Evolutionary conservation across 768 basidiomycete species (phyloP).

Genomic region (Suillus discolor): DNA sequence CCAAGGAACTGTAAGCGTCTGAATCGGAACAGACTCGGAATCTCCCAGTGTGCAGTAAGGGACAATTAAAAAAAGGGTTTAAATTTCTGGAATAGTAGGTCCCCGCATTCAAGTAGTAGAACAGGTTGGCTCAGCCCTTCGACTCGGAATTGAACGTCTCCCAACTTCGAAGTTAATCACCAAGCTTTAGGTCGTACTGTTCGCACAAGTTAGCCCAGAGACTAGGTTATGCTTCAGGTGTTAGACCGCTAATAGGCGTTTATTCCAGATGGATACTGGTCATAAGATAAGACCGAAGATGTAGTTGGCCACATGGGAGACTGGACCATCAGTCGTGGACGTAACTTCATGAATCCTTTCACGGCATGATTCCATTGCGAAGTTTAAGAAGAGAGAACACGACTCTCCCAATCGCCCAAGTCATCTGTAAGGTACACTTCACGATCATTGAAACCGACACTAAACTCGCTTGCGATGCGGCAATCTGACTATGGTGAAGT

Average conservation of each 20-base stretch:
- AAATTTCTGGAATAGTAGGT: background rate
- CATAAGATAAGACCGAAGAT: conserved; percentile 42
- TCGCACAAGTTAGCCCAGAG: background rate
- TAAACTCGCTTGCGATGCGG: conserved; percentile 76
- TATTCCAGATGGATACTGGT: conserved; percentile 49
- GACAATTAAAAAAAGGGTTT: background rate
- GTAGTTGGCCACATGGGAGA: conserved; percentile 65
- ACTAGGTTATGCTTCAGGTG: conserved; percentile 32
- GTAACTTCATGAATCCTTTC: conserved; percentile 55
- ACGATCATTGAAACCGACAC: conserved; percentile 66
- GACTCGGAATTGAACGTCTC: background rate
- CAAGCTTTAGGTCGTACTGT: background rate
- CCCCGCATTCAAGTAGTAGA: background rate
- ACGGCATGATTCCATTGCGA: conserved; percentile 51
- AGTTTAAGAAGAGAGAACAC: conserved; percentile 52
- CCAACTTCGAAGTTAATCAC: background rate
- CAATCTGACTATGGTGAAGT: conserved; percentile 33
- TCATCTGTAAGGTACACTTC: conserved; percentile 48
- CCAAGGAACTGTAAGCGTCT: background rate
- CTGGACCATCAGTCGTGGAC: conserved; percentile 44
- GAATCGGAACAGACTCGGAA: background rate
- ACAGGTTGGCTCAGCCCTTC: background rate
- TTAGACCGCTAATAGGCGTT: conserved; percentile 47
- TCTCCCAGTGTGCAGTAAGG: background rate
- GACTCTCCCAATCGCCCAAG: conserved; percentile 24